Conservation (phyloP, 2,329 filamentous ascomycete genomes). For the Fusarium sp. region DNA sequence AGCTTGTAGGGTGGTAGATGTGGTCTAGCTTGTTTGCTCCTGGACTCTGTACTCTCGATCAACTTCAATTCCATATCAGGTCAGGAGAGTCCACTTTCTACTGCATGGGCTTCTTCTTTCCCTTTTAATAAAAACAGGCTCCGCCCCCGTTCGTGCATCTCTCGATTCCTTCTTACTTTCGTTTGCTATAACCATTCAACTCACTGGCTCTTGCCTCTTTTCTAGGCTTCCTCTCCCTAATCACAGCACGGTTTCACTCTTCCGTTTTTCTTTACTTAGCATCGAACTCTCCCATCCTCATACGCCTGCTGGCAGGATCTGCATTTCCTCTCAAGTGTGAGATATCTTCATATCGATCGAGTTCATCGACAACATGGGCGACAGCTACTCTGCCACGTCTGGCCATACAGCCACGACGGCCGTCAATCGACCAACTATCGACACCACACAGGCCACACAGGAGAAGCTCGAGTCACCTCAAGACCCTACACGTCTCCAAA, state of each 20-base stretch:
- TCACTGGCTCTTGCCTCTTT: conserved; percentile 7
- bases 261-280: background rate
- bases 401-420: conserved; percentile 30
- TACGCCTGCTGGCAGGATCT: conserved; percentile 45
- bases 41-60: conserved; percentile 18
- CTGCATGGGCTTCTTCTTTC: conserved; percentile 19
- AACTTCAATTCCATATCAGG: conserved; percentile 37
- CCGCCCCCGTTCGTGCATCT: conserved; percentile 24
- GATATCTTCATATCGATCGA: conserved; percentile 5
- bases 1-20: conserved; percentile 2
- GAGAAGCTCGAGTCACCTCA: conserved; percentile 9
- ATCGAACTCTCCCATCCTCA: background rate
- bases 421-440: conserved; percentile 33
- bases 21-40: conserved; percentile 17
- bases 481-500: conserved; percentile 31
- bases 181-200: conserved; percentile 13
- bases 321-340: background rate
- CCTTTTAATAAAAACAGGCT: conserved; percentile 12
- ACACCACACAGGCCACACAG: conserved; percentile 17
- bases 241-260: background rate
- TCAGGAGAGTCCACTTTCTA: conserved; percentile 26
- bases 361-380: conserved; percentile 37
- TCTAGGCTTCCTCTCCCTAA: conserved; percentile 17
- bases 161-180: conserved; percentile 28
- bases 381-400: conserved; percentile 35